Evolutionary conservation across 495 filamentous ascomycete species (phyloP).

Genomic region (Monascus purpureus): DNA sequence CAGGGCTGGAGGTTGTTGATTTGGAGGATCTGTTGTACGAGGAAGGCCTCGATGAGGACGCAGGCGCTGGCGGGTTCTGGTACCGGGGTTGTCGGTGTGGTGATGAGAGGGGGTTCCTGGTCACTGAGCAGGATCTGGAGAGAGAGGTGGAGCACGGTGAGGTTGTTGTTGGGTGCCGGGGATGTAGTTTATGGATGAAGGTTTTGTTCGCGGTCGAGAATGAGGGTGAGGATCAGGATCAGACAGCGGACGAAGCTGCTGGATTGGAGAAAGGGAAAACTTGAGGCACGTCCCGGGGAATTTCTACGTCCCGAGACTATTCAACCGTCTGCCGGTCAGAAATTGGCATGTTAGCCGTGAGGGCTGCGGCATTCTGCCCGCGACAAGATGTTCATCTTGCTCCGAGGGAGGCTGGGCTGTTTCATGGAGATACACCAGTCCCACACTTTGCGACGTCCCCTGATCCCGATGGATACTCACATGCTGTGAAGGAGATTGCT

Average conservation of each 20-base stretch:
- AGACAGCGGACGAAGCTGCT: neutral
- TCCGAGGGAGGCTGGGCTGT: no score
- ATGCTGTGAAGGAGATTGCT: no score
- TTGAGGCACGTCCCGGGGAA: no score
- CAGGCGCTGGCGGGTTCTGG: conserved; percentile 32
- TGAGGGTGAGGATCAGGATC: conserved; percentile 8
- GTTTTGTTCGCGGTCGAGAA: conserved; percentile 55
- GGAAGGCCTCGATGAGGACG: conserved; percentile 13
- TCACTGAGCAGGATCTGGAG: conserved; percentile 60
- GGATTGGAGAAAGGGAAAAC: neutral
- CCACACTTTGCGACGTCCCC: no score
- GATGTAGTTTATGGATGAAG: conserved; percentile 72
- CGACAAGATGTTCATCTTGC: no score
- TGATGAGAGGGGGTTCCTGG: conserved; percentile 53
- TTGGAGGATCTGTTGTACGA: conserved; percentile 60
- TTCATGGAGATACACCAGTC: no score
- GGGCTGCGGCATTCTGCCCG: no score
- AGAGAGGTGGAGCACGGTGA: conserved; percentile 48
- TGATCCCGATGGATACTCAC: no score
- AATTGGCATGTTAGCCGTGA: no score
- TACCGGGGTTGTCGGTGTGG: conserved; percentile 69
- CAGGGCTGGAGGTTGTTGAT: conserved; percentile 69
- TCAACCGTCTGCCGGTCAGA: no score
- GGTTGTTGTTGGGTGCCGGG: conserved; percentile 60
- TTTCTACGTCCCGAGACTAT: no score